Percentiles rank a stretch among this genome's conserved stretches.
Evolutionary conservation across 495 filamentous ascomycete genomes (phyloP).

Genomic region (Aspergillus sparsus): DNA sequence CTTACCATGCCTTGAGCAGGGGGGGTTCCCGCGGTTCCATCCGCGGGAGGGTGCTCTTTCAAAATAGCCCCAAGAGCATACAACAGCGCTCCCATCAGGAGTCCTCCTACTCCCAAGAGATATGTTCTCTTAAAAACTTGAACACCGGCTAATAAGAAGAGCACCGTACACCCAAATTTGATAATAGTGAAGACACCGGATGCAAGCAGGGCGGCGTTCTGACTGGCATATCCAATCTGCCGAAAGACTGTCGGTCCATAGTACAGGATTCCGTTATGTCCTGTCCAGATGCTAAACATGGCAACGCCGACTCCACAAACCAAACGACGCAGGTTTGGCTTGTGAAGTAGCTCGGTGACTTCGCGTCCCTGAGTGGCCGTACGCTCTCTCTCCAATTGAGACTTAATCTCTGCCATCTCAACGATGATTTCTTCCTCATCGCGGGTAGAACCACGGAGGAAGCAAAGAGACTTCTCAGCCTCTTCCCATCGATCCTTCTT

Average conservation of each 20-base stretch:
- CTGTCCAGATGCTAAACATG: slow-evolving; percentile 55
- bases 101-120: slow-evolving; percentile 67
- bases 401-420: slow-evolving; percentile 67
- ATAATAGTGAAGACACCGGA: slow-evolving; percentile 55
- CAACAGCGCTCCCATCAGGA: slow-evolving; percentile 68
- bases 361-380: slow-evolving; percentile 45
- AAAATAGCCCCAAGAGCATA: slow-evolving; percentile 77
- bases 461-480: slow-evolving; percentile 44
- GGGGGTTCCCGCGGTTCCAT: slow-evolving; percentile 3
- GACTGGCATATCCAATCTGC: slow-evolving; percentile 45
- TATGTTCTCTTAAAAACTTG: slow-evolving; percentile 68
- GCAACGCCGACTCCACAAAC: slow-evolving; percentile 46
- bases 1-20: slow-evolving; percentile 52
- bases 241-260: slow-evolving; percentile 55
- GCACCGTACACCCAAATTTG: slow-evolving; percentile 56
- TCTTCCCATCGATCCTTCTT: slow-evolving; percentile 46
- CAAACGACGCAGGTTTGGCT: slow-evolving; percentile 45
- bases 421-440: slow-evolving; percentile 38
- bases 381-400: slow-evolving; percentile 50
- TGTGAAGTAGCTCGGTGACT: slow-evolving; percentile 41
- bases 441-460: slow-evolving; percentile 42
- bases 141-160: slow-evolving; percentile 67
- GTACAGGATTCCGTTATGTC: slow-evolving; percentile 53
- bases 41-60: slow-evolving; percentile 42
- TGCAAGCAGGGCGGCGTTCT: slow-evolving; percentile 49